Conservation (phyloP, 768 basidiomycete genomes). For the Mycena pura region DNA sequence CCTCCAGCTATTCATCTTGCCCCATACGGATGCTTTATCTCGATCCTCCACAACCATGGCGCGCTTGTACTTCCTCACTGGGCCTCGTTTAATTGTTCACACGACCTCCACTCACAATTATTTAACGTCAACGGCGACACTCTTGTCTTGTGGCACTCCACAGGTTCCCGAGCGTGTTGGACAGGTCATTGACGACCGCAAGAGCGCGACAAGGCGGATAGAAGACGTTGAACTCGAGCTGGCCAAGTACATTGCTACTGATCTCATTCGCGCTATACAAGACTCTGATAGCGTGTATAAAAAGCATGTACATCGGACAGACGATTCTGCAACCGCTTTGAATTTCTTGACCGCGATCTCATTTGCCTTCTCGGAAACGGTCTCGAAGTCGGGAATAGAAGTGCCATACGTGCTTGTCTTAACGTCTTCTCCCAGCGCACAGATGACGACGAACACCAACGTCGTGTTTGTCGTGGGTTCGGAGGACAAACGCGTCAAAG, state of each 20-base stretch:
- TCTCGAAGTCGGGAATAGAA: conserved; percentile 30
- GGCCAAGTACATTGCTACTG: conserved; percentile 53
- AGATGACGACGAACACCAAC: conserved; percentile 53
- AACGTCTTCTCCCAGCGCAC: conserved; percentile 68
- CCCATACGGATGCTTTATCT: conserved; percentile 70
- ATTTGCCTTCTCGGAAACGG: conserved; percentile 46
- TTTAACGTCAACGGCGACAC: conserved; percentile 61
- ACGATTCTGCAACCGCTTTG: conserved; percentile 65
- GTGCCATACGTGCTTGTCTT: conserved; percentile 56
- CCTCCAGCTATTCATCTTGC: conserved; percentile 73
- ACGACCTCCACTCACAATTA: conserved; percentile 63
- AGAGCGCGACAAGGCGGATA: conserved; percentile 69
- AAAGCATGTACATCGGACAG: conserved; percentile 62
- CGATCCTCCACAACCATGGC: conserved; percentile 67
- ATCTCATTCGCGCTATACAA: conserved; percentile 46
- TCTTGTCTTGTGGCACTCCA: conserved; percentile 70
- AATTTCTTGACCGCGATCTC: conserved; percentile 66
- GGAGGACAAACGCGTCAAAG: conserved; percentile 65
- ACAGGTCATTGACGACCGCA: conserved; percentile 71
- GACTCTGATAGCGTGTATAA: conserved; percentile 43
- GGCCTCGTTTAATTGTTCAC: conserved; percentile 73
- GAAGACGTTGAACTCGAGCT: conserved; percentile 74
- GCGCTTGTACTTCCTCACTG: conserved; percentile 84
- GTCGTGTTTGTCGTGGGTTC: conserved; percentile 68
- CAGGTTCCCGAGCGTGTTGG: conserved; percentile 73